Percentiles rank a stretch among this genome's conserved stretches.
Conservation (phyloP, 495 filamentous ascomycete genomes). For the Lepraria neglecta region DNA sequence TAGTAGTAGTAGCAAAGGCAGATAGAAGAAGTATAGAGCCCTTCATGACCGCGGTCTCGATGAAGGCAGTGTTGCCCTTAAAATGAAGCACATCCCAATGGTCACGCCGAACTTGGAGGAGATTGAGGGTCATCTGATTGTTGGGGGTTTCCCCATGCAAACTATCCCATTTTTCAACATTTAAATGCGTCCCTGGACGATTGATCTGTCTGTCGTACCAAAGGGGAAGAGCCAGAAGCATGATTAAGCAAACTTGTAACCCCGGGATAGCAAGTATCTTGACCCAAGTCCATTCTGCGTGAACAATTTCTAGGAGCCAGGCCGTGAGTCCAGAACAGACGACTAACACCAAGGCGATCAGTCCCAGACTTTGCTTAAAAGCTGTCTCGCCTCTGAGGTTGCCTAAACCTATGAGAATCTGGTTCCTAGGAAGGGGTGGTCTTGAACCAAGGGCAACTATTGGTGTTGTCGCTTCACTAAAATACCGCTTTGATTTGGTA, state of each 20-base stretch:
- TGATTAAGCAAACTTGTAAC: background rate
- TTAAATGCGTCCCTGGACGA: background rate
- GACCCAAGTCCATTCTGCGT: conserved; percentile 9
- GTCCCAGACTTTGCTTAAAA: background rate
- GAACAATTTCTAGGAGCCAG: conserved; percentile 13
- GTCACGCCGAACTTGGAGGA: background rate
- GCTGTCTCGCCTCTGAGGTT: conserved; percentile 8
- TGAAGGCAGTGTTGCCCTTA: background rate
- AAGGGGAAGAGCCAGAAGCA: conserved; percentile 4
- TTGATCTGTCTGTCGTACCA: background rate
- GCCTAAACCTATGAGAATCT: background rate
- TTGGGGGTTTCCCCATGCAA: background rate
- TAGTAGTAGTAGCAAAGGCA: conserved; percentile 10
- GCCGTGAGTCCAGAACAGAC: conserved; percentile 9
- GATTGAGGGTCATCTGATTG: background rate
- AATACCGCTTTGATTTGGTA: background rate
- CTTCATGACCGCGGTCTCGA: background rate
- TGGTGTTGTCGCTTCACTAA: background rate
- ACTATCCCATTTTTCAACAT: background rate
- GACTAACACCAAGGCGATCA: conserved; percentile 10
- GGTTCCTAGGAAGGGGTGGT: background rate
- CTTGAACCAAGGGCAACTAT: background rate
- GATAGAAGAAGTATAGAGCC: conserved; percentile 6
- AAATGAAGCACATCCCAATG: background rate
- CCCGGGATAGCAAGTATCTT: conserved; percentile 9